Evolutionary conservation across 164 flowering plant genomes (phyloP), one percentile per base, ranked within the genome.

Genomic region (Stephania japonica): DNA sequence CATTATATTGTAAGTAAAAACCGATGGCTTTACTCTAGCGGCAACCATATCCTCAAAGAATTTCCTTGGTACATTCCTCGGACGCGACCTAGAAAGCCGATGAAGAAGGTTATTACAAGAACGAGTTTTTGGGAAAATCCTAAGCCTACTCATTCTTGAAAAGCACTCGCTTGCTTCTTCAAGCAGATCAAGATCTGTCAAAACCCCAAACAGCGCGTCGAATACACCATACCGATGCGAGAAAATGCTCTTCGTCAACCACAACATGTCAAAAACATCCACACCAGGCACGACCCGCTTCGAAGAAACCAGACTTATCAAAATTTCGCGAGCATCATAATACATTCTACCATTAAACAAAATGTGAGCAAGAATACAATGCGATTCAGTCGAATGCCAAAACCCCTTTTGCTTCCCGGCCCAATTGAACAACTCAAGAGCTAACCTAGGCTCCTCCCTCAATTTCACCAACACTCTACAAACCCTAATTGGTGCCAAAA

Each of bases 1-100:
- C 90, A 91, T 78, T 74, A 91, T 87, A 74, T 93, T 93, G 75
- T 84, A 91, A 1, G 97, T 90, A 76, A 87, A 91, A 13, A 90
- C 85, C 0, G 93, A 83, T 4, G 81, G 85, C 6, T 74, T 7
- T 44, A 93, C 81, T 42, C 84, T 86, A 16, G 89, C 87, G 38
- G 61, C 80, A 73, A 84, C 4, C 91, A 93, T 90, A 72, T 87
- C 87, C 67, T 70, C 77, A 69, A 93, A 90, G 70, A 91, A 84
- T 72, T 83, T 86, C 80, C 81, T 80, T 0, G 84, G 78, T 68
- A 80, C 72, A 0, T 85, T 80, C 26, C 77, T 78, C n/a, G 78
- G 80, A 27, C 87, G 84, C 6, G 73, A 78, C 76, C 85, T 89
- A 4, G 89, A 80, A 65, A 90, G 85, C 81, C 81, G 83, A 63